A percentile compares a stretch with the other conserved stretches of the same genome.
Evolutionary conservation across 148 eudicot genomes (phyloP).

Genomic region (Rhododendron griersonianum): DNA sequence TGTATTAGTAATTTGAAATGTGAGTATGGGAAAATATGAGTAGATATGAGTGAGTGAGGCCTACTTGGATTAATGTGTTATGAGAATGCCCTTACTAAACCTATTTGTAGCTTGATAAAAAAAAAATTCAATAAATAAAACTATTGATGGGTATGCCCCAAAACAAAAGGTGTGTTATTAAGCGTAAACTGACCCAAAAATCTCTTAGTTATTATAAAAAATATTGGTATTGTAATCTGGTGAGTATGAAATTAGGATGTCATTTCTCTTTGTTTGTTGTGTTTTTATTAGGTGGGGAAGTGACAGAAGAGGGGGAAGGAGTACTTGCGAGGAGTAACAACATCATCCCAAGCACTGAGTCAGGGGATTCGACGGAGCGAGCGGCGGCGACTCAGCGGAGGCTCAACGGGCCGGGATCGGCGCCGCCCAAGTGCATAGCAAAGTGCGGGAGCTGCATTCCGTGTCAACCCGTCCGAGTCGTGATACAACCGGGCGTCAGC

Average conservation of each 20-base stretch:
- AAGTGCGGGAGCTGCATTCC: constrained; percentile 71
- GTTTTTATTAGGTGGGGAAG: not conserved
- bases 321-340: not conserved
- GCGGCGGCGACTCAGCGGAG: constrained; percentile 13
- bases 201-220: too few species aligned
- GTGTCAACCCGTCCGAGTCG: constrained; percentile 64
- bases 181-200: too few species aligned
- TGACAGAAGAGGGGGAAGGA: not conserved
- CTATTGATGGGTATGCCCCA: too few species aligned
- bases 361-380: not conserved
- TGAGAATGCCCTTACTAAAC: too few species aligned
- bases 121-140: too few species aligned
- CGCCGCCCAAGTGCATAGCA: constrained; percentile 69
- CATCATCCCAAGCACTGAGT: not conserved
- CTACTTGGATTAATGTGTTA: too few species aligned
- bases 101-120: too few species aligned
- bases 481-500: constrained; percentile 58
- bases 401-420: constrained; percentile 58
- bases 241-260: not conserved
- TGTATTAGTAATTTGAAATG: not conserved
- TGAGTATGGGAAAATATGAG: not conserved
- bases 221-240: not conserved
- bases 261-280: not conserved
- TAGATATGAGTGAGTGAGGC: too few species aligned
- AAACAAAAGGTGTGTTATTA: too few species aligned